These are phyloP conservation scores for Penicillium concentricum DNA, from an alignment of 2,329 filamentous ascomycete species.

Conservation along the genomic window DNA sequence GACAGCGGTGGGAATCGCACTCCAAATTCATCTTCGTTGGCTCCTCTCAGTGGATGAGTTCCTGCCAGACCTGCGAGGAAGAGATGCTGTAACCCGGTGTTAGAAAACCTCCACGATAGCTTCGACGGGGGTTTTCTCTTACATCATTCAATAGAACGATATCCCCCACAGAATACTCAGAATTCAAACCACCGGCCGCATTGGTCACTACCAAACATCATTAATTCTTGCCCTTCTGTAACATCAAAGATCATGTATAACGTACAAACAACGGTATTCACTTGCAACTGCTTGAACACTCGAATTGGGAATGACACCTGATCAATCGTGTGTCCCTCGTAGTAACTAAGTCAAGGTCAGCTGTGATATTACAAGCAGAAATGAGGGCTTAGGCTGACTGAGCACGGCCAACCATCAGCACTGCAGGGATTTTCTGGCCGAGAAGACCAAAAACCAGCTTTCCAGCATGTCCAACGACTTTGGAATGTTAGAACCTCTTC, in stretches of 20 bases:
- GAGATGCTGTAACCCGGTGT: constrained; percentile 51
- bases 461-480: constrained; percentile 60
- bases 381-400: constrained; percentile 51
- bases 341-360: constrained; percentile 52
- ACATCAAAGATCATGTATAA: constrained; percentile 7
- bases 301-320: constrained; percentile 63
- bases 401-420: constrained; percentile 63
- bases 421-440: constrained; percentile 55
- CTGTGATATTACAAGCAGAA: neutral
- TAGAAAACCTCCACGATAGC: constrained; percentile 8
- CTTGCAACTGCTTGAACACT: constrained; percentile 61
- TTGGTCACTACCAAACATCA: constrained; percentile 56
- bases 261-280: constrained; percentile 59
- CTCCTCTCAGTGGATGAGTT: constrained; percentile 60
- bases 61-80: constrained; percentile 63
- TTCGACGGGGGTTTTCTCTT: constrained; percentile 21
- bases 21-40: constrained; percentile 63
- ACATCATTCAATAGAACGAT: constrained; percentile 66
- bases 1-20: constrained; percentile 63
- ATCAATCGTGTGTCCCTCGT: constrained; percentile 65
- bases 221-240: constrained; percentile 1
- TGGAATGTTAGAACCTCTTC: constrained; percentile 12
- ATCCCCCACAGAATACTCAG: constrained; percentile 63
- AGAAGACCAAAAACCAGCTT: constrained; percentile 65
- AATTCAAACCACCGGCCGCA: constrained; percentile 64